Base-by-base conservation (phyloP, 2,329 filamentous ascomycete genomes). In the Stagonosporopsis cucurbitacearum region DNA sequence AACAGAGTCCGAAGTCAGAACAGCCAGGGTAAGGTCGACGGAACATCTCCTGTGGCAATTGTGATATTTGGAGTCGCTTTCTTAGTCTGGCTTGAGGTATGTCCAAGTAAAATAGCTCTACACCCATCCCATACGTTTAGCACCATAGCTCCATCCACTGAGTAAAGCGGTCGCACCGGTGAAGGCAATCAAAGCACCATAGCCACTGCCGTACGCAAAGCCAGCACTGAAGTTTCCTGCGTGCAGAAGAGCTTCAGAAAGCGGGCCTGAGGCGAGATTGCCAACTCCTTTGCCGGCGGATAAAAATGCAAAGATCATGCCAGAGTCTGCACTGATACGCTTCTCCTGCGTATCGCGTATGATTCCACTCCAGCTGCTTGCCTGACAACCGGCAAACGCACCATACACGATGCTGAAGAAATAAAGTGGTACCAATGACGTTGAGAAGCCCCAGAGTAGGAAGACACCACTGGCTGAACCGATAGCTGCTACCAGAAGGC, bases 241-340 rank as follows among this genome's bases (percentile, higher is more conserved):
- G n/a, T 67, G 65, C 8, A 81, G 57, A 30, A 82, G 61, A 13
- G 70, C 75, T 63, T 83, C 81, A 43, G 81, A 83, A 37, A 84
- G 65, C 0, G 82, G 82, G 3, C 82, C 82, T 55, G 76, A 79
- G 9, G 79, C 75, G 9, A 85, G 69, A 64, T 79, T 81, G 3
- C 82, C 82, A 19, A 84, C 75, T 0, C 82, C 82, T 40, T 81
- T 79, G 0, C 81, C 81, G 8, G 78, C 78, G 9, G 77, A 77
- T 49, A 84, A 70, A 13, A 79, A 74, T 0, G 77, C 78, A 53
- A 84, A 81, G 1, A 83, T 74, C 58, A 84, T 78, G 0, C 80
- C 78, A 3, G 78, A 70, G 39, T 84, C 81, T n/a, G 70, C 69
- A 11, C 64, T 62, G 30, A 53, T 58, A 15, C 76, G 70, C 41